Evolutionary conservation across 1,139 yeast genomes (phyloP).

Genomic region (Yamadazyma taylorii): DNA sequence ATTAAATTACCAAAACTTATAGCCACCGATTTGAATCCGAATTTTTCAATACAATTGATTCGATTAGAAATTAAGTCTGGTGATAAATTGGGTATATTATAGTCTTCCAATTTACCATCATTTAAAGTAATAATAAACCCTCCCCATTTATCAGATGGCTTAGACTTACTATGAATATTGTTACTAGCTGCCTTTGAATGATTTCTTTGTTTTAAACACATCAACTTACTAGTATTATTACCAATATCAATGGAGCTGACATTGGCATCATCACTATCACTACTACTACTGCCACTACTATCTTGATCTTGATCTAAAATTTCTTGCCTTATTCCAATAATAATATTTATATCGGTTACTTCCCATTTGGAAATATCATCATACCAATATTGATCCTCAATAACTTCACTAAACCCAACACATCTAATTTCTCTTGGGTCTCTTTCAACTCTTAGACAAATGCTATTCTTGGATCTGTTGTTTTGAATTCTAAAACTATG

Average conservation of each 20-base stretch:
- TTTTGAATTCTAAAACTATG: slow-evolving; percentile 69
- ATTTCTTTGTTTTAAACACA: neutral
- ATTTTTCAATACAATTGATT: slow-evolving; percentile 50
- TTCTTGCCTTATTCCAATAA: slow-evolving; percentile 64
- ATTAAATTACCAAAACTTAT: slow-evolving; percentile 71
- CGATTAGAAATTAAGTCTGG: slow-evolving; percentile 36
- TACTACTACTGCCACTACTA: too few species aligned
- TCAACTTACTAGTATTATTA: slow-evolving; percentile 2
- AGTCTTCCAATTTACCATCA: slow-evolving; percentile 59
- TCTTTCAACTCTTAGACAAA: slow-evolving; percentile 86
- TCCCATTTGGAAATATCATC: slow-evolving; percentile 74
- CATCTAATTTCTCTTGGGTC: slow-evolving; percentile 91
- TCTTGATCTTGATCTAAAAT: slow-evolving; percentile 8
- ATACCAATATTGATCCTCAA: slow-evolving; percentile 70
- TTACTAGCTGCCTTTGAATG: slow-evolving; percentile 1
- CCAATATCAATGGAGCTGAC: neutral
- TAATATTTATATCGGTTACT: slow-evolving; percentile 70
- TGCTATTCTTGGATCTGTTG: slow-evolving; percentile 73
- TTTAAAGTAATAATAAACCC: slow-evolving; percentile 72
- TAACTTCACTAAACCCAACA: slow-evolving; percentile 74
- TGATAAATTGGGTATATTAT: slow-evolving; percentile 51
- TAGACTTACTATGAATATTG: too few species aligned
- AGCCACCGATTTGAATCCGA: slow-evolving; percentile 77
- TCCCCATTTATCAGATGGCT: slow-evolving; percentile 49
- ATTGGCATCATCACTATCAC: neutral